These are phyloP conservation scores for Peziza echinospora DNA, from an alignment of 495 filamentous ascomycete genomes.

Conservation along the genomic window DNA sequence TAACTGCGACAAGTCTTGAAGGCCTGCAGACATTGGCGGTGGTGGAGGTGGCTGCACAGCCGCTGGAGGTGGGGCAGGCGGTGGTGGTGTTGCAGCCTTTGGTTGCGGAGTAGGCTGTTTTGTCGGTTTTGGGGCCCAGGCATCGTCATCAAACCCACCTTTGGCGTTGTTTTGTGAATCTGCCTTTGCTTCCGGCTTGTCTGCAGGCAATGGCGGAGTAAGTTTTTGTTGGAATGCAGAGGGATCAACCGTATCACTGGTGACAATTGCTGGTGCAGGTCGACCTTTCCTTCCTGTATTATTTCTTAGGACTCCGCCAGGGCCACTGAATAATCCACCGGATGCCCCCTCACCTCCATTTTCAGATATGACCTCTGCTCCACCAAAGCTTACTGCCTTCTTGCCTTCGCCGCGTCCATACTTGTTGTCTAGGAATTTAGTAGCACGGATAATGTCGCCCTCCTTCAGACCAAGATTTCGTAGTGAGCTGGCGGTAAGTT, in stretches of 20 bases:
- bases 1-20: constrained; percentile 41
- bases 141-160: constrained; percentile 83
- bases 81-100: constrained; percentile 15
- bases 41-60: constrained; percentile 23
- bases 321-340: constrained; percentile 75
- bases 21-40: constrained; percentile 40
- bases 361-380: constrained; percentile 28
- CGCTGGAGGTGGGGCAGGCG: constrained; percentile 19
- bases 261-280: constrained; percentile 63
- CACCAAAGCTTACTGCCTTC: constrained; percentile 40
- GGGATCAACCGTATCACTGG: constrained; percentile 65
- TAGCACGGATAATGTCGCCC: constrained; percentile 87
- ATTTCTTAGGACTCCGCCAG: constrained; percentile 68
- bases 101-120: constrained; percentile 27
- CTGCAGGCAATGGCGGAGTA: background rate
- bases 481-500: constrained; percentile 61
- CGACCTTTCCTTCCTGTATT: constrained; percentile 77
- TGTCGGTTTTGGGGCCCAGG: constrained; percentile 93
- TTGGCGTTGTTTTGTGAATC: constrained; percentile 27
- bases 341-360: constrained; percentile 28
- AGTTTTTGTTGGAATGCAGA: constrained; percentile 52
- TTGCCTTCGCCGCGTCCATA: constrained; percentile 36
- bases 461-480: constrained; percentile 78
- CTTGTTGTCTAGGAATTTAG: constrained; percentile 69
- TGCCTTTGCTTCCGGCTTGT: constrained; percentile 1